Percentiles rank a stretch among this genome's conserved stretches.
Evolutionary conservation across 148 eudicot genomes (phyloP).

Genomic region (Silene uniflora): DNA sequence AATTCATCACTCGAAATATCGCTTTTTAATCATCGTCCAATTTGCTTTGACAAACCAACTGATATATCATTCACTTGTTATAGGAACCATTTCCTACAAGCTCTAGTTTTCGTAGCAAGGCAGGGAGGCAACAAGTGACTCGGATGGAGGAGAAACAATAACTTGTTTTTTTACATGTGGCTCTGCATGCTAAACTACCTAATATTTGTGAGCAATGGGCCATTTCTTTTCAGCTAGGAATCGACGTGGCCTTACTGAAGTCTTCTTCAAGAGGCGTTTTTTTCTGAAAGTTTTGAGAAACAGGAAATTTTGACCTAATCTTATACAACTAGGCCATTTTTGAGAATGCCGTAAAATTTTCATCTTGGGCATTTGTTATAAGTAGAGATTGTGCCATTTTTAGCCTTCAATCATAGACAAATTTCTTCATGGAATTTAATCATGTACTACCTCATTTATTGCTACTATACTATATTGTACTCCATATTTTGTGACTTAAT

Average conservation of each 20-base stretch:
- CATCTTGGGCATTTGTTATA: constrained; percentile 4
- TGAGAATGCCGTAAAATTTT: constrained; percentile 34
- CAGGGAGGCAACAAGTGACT: constrained; percentile 29
- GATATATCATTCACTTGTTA: neutral
- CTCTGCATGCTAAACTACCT: constrained; percentile 9
- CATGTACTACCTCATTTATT: neutral
- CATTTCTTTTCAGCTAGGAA: constrained; percentile 23
- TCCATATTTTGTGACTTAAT: neutral
- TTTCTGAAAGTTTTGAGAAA: constrained; percentile 21
- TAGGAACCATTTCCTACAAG: constrained; percentile 70
- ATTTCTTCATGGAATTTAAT: neutral
- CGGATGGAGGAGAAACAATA: constrained; percentile 26
- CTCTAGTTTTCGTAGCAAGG: constrained; percentile 37
- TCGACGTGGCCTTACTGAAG: constrained; percentile 19
- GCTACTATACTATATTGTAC: neutral
- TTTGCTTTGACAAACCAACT: neutral
- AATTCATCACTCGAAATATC: neutral
- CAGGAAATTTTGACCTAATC: constrained; percentile 33
- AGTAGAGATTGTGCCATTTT: neutral
- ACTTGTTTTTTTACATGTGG: constrained; percentile 10
- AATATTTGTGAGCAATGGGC: constrained; percentile 12
- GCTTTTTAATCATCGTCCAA: neutral
- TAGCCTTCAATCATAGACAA: neutral
- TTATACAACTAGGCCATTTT: constrained; percentile 26
- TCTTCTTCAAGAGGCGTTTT: constrained; percentile 2